Percentiles rank a stretch among this genome's conserved stretches.
phyloP scores from a whole-genome alignment of 768 basidiomycete genomes.

The Suillus occidentalis region DNA sequence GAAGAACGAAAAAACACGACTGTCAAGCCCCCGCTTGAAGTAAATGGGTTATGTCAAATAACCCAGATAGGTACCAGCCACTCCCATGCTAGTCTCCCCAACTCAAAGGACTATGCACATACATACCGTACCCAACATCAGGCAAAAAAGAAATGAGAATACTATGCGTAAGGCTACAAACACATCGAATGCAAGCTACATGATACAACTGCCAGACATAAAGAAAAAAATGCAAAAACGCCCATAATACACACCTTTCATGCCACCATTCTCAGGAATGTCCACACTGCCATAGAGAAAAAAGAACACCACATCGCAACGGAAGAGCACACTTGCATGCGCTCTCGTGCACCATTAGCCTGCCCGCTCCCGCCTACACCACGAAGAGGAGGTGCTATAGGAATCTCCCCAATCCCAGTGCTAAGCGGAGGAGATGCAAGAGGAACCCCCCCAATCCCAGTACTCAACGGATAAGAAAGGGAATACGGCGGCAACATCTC shows the following conservation, averaged over 20 bases:
- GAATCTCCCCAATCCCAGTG: conserved; percentile 29
- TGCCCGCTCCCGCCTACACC: conserved; percentile 4
- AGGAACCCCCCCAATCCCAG: conserved; percentile 30
- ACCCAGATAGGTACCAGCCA: not conserved
- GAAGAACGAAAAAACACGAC: not conserved
- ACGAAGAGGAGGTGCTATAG: conserved; percentile 20
- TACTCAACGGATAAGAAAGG: conserved; percentile 21
- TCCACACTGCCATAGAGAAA: conserved; percentile 20
- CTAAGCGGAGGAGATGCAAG: conserved; percentile 26
- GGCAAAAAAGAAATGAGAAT: not conserved
- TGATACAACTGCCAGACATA: not conserved
- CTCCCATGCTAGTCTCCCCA: not conserved
- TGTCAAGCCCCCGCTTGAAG: not conserved
- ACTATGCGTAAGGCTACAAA: not conserved
- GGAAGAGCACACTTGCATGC: conserved; percentile 9
- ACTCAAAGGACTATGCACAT: no score
- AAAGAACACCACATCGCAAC: conserved; percentile 18
- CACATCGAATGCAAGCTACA: not conserved
- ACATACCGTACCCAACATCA: no score
- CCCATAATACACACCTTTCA: conserved; percentile 5
- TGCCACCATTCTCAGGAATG: conserved; percentile 15
- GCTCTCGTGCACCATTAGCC: conserved; percentile 19
- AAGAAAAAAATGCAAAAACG: not conserved
- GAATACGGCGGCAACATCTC: conserved; percentile 42
- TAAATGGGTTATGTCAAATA: not conserved